Percentiles rank a stretch among this genome's conserved stretches.
These are phyloP conservation scores for Claviceps purpurea DNA, from an alignment of 2,329 filamentous ascomycete genomes.

Conservation along the genomic window DNA sequence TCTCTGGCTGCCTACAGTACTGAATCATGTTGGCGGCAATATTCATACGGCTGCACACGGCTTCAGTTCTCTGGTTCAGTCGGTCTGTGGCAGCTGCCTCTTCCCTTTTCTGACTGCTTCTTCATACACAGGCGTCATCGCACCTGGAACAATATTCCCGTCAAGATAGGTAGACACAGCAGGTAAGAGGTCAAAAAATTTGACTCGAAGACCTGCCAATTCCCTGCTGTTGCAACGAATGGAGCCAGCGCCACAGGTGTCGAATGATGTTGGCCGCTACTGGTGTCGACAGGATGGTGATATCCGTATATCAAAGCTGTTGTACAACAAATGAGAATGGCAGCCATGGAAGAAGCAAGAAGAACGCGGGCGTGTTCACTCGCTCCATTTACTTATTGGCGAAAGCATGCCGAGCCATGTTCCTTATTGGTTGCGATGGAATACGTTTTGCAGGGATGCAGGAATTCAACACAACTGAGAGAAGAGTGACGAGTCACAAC, in stretches of 20 bases:
- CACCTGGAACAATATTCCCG: neutral
- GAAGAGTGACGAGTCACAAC: neutral
- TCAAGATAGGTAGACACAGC: neutral
- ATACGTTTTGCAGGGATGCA: slow-evolving; percentile 1
- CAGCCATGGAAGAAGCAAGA: neutral
- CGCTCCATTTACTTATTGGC: neutral
- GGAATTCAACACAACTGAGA: neutral
- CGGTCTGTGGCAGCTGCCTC: neutral
- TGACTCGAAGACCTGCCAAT: too few species aligned
- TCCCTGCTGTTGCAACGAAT: too few species aligned
- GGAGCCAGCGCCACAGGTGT: too few species aligned
- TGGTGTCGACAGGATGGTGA: neutral
- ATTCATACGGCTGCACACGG: neutral
- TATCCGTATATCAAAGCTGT: neutral
- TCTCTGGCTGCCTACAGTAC: neutral
- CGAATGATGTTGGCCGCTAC: neutral
- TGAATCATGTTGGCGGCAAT: neutral
- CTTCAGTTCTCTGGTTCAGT: neutral
- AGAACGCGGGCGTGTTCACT: neutral
- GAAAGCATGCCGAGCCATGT: neutral
- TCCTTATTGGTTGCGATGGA: neutral
- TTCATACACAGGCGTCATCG: neutral
- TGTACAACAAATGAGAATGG: neutral
- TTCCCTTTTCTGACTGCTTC: neutral
- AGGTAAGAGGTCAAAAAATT: too few species aligned